phyloP scores from a whole-genome alignment of 2,329 filamentous ascomycete species.

The Aureobasidium sp. region DNA sequence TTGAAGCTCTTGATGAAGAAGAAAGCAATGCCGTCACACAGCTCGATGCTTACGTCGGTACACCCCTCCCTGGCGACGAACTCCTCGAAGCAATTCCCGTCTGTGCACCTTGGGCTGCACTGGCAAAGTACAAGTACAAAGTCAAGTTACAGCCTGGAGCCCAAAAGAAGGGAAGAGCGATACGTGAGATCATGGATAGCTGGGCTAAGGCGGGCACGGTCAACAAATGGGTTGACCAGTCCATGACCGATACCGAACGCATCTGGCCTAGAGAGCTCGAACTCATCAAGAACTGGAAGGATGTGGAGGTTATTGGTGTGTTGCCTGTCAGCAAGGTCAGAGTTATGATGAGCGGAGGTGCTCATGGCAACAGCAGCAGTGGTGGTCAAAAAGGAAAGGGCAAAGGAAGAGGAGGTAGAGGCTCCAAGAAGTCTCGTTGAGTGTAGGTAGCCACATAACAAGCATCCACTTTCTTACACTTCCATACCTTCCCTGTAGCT shows the following conservation, averaged over 20 bases:
- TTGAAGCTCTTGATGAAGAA: conserved; percentile 30
- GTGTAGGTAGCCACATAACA: neutral
- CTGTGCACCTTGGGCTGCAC: conserved; percentile 57
- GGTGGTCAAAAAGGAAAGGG: conserved; percentile 31
- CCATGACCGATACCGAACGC: conserved; percentile 54
- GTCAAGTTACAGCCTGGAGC: conserved; percentile 86
- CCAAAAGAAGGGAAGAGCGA: conserved; percentile 88
- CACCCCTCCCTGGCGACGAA: conserved; percentile 73
- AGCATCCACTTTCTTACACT: too few relatives aligned
- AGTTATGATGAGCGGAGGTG: conserved; percentile 64
- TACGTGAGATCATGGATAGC: conserved; percentile 78
- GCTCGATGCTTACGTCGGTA: conserved; percentile 69
- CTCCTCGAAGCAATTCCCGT: conserved; percentile 60
- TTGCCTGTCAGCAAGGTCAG: conserved; percentile 75
- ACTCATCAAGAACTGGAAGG: conserved; percentile 70
- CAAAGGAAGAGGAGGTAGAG: conserved; percentile 27
- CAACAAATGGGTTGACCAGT: conserved; percentile 36
- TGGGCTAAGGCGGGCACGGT: conserved; percentile 64
- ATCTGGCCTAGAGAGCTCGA: conserved; percentile 87
- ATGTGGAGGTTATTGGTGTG: conserved; percentile 72
- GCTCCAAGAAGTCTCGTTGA: conserved; percentile 21
- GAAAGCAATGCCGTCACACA: conserved; percentile 41
- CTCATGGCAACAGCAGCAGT: conserved; percentile 34
- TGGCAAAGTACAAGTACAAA: conserved; percentile 79
- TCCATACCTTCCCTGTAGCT: too few relatives aligned